These are phyloP conservation scores for Penicillium bovifimosum DNA, from an alignment of 495 filamentous ascomycete genomes.

Conservation along the genomic window DNA sequence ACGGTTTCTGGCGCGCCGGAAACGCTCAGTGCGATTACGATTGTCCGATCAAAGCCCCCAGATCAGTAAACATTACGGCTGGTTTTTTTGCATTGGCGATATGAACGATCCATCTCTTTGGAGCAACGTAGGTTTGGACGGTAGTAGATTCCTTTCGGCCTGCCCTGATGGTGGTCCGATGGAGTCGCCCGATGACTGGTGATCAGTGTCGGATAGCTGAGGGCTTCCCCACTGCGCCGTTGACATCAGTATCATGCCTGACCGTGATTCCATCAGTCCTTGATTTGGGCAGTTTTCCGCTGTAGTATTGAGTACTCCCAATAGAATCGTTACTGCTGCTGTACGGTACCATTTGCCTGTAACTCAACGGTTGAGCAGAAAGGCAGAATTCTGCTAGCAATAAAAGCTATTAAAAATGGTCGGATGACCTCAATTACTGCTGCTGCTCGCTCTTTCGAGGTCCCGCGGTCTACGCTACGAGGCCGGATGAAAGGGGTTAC, in stretches of 20 bases:
- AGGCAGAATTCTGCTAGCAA: constrained; percentile 1
- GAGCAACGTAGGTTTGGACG: not conserved
- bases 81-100: not conserved
- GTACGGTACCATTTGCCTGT: no score
- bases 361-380: no score
- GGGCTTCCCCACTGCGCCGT: no score
- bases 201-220: no score
- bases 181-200: constrained; percentile 9
- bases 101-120: not conserved
- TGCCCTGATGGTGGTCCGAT: constrained; percentile 10
- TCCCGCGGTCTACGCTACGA: constrained; percentile 3
- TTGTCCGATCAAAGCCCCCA: not conserved
- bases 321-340: no score
- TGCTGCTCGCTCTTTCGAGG: constrained; percentile 4
- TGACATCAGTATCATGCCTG: no score
- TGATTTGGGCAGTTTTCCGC: no score
- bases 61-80: not conserved
- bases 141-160: constrained; percentile 4
- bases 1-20: constrained; percentile 3
- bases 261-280: no score
- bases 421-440: not conserved
- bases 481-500: not conserved
- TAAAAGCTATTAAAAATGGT: constrained; percentile 9
- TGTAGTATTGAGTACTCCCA: no score
- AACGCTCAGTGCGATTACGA: not conserved